Evolutionary conservation across 2,329 filamentous ascomycete species (phyloP).

Genomic region (Paracamarosporium sp.): DNA sequence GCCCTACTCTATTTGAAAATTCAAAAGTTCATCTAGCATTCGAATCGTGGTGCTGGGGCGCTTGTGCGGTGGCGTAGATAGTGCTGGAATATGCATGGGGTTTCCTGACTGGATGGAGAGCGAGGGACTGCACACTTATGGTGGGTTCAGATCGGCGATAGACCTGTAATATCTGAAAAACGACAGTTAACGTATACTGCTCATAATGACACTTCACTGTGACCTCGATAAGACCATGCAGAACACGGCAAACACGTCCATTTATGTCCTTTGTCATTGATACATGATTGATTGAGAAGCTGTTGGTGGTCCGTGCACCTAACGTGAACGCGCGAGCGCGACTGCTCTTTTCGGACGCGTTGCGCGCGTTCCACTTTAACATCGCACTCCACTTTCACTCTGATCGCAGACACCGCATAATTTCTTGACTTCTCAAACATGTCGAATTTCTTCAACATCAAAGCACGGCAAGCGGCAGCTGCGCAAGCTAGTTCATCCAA

Average conservation of each 20-base stretch:
- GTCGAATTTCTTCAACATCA: slow-evolving; percentile 95
- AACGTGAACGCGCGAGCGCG: slow-evolving; percentile 40
- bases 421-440: slow-evolving; percentile 55
- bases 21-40: background rate
- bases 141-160: background rate
- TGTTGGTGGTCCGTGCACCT: slow-evolving; percentile 24
- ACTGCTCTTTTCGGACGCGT: slow-evolving; percentile 24
- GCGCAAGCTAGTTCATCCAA: slow-evolving; percentile 77
- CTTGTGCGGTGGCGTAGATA: background rate
- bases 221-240: background rate
- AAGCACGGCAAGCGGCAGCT: slow-evolving; percentile 77
- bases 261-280: background rate
- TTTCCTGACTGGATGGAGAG: background rate
- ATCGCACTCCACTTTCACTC: slow-evolving; percentile 13
- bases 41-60: background rate
- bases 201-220: too few relatives aligned
- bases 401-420: background rate
- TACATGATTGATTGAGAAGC: too few relatives aligned
- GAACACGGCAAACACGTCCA: background rate
- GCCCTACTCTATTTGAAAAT: background rate
- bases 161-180: background rate
- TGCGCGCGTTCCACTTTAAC: slow-evolving; percentile 42
- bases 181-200: background rate
- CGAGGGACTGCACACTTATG: background rate
- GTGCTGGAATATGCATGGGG: slow-evolving; percentile 3